Base-by-base conservation (phyloP, 179 eudicot genomes). In the Sideroxylon spinosum region DNA sequence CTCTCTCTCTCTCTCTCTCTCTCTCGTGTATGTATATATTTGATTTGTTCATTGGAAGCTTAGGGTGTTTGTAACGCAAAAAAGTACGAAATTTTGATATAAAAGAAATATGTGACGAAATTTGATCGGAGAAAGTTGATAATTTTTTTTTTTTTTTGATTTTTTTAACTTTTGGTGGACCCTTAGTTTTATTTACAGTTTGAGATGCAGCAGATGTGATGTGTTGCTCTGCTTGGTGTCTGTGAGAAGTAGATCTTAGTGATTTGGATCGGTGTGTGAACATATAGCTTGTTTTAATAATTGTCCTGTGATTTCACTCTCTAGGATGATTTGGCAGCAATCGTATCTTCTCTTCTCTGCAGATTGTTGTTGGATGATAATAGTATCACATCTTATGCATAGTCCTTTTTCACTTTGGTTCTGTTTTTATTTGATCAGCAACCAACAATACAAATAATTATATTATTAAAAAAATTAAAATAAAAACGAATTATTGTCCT, bases 171-270 rank as follows among this genome's bases (percentile, higher is more conserved):
- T 56, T 7, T 7, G 52, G 0, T 61, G 13, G 11, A 17, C 16
- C 11, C n/a, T 8, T 3, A 12, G 67, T 63, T 9, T 6, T 23
- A 2, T 63, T 63, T 25, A 22, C n/a, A 9, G 53, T 9, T 71
- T 16, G 12, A 13, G 17, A 3, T 53, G 25, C 25, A 12, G 48
- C 22, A 44, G 14, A 1, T 22, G 6, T 26, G 16, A 13, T 26
- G 6, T 26, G 16, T 6, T 26, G 9, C 19, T 53, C 16, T 71
- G 48, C 19, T 52, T 53, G 48, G 62, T 71, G 62, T 53, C 28
- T 71, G 23, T 53, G 75, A 53, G 17, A 71, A 53, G 22, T 71
- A 6, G 75, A 71, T 71, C 48, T 53, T 52, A 23, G 62, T 25
- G 22, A 22, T 61, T 25, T 1, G 52, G 22, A 32, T 25, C 2